Conservation (phyloP, 2,329 filamentous ascomycete species). For the Penicillium sumatraense region DNA sequence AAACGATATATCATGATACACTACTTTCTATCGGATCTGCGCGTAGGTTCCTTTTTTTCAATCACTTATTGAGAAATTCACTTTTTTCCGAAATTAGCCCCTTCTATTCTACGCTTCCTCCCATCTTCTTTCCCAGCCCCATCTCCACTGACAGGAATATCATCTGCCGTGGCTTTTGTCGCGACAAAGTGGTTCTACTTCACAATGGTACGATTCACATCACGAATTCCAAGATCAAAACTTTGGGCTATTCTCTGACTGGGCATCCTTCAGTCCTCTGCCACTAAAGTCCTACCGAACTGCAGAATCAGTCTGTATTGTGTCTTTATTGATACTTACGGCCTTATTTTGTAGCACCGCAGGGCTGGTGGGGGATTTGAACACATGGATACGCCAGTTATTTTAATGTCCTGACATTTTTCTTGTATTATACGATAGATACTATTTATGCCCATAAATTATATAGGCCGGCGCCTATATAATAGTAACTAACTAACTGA, state of each 20-base stretch:
- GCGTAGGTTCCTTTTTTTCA: too few relatives aligned
- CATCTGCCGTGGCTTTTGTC: constrained; percentile 6
- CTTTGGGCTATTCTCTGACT: constrained; percentile 21
- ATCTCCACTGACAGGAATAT: constrained; percentile 5
- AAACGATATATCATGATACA: constrained; percentile 2
- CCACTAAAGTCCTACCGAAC: background rate
- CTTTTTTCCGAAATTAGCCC: background rate
- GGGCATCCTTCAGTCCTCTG: constrained; percentile 13
- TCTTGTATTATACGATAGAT: background rate
- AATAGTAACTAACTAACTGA: too few relatives aligned
- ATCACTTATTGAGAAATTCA: background rate
- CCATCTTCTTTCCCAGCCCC: background rate
- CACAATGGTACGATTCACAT: background rate
- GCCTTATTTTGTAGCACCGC: background rate
- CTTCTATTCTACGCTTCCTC: background rate
- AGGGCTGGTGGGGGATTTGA: constrained; percentile 3
- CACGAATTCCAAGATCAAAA: constrained; percentile 19
- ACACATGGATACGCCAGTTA: constrained; percentile 20
- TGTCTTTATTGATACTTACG: constrained; percentile 20
- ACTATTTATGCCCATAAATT: too few relatives aligned
- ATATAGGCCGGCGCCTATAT: too few relatives aligned
- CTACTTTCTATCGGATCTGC: background rate
- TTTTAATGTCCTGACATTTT: constrained; percentile 20
- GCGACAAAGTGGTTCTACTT: constrained; percentile 11
- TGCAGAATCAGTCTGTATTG: constrained; percentile 14